phyloP scores from a whole-genome alignment of 2,329 filamentous ascomycete genomes.

The Stagonosporopsis vannaccii region DNA sequence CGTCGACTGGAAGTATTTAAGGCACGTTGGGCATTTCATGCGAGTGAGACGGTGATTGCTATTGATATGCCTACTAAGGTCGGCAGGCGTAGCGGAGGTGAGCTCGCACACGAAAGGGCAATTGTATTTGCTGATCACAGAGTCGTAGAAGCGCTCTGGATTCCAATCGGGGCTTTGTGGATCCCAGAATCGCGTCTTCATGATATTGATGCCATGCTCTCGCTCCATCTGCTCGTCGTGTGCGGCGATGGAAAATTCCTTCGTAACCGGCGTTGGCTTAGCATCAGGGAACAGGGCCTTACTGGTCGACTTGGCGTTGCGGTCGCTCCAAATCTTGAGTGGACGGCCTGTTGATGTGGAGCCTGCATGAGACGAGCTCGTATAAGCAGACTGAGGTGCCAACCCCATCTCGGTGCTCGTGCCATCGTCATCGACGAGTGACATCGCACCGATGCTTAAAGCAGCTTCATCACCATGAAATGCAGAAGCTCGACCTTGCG shows the following conservation, averaged over 20 bases:
- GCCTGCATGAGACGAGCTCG: neutral
- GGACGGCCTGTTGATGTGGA: constrained; percentile 17
- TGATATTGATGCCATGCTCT: constrained; percentile 47
- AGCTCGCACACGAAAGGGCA: constrained; percentile 65
- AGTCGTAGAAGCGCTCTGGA: constrained; percentile 56
- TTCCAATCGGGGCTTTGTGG: constrained; percentile 60
- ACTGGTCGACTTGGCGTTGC: constrained; percentile 30
- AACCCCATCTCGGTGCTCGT: constrained; percentile 16
- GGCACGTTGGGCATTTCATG: constrained; percentile 51
- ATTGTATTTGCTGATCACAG: constrained; percentile 55
- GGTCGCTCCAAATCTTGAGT: constrained; percentile 33
- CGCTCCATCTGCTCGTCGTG: constrained; percentile 38
- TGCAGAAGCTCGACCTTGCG: constrained; percentile 1
- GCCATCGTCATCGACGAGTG: constrained; percentile 24
- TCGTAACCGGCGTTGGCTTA: constrained; percentile 35
- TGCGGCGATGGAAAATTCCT: constrained; percentile 40
- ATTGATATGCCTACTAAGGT: constrained; percentile 50
- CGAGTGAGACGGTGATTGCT: constrained; percentile 44
- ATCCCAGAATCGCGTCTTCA: constrained; percentile 56
- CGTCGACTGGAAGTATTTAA: constrained; percentile 50
- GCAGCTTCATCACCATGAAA: constrained; percentile 13
- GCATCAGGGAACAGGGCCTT: constrained; percentile 48
- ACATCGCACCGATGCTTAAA: constrained; percentile 22
- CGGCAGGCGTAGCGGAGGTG: constrained; percentile 31
- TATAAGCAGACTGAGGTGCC: neutral